Base-by-base conservation (phyloP, 1,284 basidiomycete genomes). In the Trametes sp. region DNA sequence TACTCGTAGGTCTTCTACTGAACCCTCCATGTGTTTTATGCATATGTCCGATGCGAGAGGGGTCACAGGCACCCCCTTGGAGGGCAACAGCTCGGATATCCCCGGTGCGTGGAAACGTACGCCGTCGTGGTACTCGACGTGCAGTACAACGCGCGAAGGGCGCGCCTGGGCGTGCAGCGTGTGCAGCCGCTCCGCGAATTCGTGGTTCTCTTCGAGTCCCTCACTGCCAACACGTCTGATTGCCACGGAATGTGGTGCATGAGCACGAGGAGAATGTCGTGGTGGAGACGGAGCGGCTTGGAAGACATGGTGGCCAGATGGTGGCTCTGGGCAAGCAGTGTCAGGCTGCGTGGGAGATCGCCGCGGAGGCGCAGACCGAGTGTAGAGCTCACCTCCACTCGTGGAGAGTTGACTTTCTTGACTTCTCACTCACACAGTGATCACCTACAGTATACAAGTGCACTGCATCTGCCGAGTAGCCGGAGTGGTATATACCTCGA, bases 171-270 rank as follows among this genome's bases (percentile, higher is more conserved):
- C 16, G 38, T 19, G 38, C 16, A n/a, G 4, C 16, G 38, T 19
- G 38, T 19, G 38, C 3, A 41, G 16, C 19, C 38, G 16, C 13
- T 14, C 38, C 14, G n/a, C 16, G 14, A n/a, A 19, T 19, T n/a
- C n/a, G n/a, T n/a, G n/a, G n/a, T n/a, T n/a, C n/a, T n/a, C n/a
- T n/a, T n/a, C n/a, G n/a, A n/a, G n/a, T n/a, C n/a, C 38, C 4
- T 41, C 13, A 19, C 16, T 19, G 38, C 38, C 38, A 19, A 56
- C 16, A 59, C 45, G 44, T 49, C 58, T 2, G 51, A 49, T 26
- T 59, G 58, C 16, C 44, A 44, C 9, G 52, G 52, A 23, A 59
- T 29, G n/a, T 49, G 45, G 14, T 59, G 19, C 19, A 59, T 9
- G 1, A 59, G 44, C 26, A 49, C 52, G 5, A 41, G 35, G 4